Base-by-base conservation (phyloP, 2,329 filamentous ascomycete genomes). In the Leptographium flavum region DNA sequence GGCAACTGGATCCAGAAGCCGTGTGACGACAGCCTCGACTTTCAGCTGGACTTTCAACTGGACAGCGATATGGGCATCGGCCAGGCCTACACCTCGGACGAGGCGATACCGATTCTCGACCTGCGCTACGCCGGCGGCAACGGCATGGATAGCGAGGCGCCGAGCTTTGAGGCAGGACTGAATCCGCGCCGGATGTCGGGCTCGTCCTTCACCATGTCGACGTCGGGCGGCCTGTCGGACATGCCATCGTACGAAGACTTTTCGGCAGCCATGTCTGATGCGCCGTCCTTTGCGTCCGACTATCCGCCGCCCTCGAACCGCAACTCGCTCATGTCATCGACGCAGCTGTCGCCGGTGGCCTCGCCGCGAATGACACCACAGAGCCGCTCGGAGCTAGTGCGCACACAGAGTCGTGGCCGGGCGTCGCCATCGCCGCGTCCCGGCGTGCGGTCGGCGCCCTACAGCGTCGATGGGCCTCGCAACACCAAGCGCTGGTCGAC, bases 401-500 rank as follows among this genome's bases (percentile, higher is more conserved):
- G 78, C 58, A 72, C 69, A 39, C 77, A 74, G 50, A 84, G 80
- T 60, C 75, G 81, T 43, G 79, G 81, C 21, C 73, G 81, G 35
- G 79, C 80, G 13, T 85, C 82, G 39, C 81, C 81, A 32, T 83
- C 81, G 28, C 81, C 83, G 21, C 73, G 81, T 38, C 78, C 76
- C 28, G 77, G 71, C 45, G 69, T 81, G 57, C 74, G 82, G 49
- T 75, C 81, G 35, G 79, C 77, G 17, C 83, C 83, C 1, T 87
- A 87, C 62, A 79, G 67, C 42, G 69, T 85, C 42, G 81, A 86
- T 39, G 73, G 70, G 43, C 69, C 68, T 39, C 73, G 80, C 50
- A 77, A 79, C 50, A 77, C 71, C 57, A 86, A 87, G 67, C 71
- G 83, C 52, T 87, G 83, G 82, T 87, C 83, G 19, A 87, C 83